Evolutionary conservation across 257 asterid species (phyloP).

Genomic region (Ilex aquifolium): DNA sequence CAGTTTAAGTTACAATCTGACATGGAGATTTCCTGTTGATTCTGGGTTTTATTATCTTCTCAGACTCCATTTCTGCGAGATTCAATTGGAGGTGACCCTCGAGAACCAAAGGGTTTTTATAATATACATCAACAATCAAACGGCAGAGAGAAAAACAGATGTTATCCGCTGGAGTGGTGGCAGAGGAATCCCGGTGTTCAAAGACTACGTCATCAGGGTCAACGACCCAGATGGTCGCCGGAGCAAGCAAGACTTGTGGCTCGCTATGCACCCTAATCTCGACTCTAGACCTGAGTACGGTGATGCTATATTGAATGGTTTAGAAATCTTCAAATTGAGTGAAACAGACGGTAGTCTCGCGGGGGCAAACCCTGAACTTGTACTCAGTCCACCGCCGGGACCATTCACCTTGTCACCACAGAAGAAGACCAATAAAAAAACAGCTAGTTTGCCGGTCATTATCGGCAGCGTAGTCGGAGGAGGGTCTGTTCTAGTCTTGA

Average conservation of each 20-base stretch:
- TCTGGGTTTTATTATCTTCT: too few relatives aligned
- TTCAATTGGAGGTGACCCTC: slow-evolving; percentile 1
- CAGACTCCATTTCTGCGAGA: slow-evolving; percentile 57
- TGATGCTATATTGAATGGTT: slow-evolving; percentile 44
- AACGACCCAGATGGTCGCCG: slow-evolving; percentile 9
- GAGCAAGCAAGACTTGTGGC: slow-evolving; percentile 17
- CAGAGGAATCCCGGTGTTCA: slow-evolving; percentile 24
- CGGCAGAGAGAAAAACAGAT: slow-evolving; percentile 15
- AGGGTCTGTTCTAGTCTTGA: slow-evolving; percentile 12
- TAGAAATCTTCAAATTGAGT: slow-evolving; percentile 55
- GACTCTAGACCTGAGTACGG: background rate
- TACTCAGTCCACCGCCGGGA: background rate
- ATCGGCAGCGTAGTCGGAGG: slow-evolving; percentile 29
- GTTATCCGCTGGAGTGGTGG: slow-evolving; percentile 19
- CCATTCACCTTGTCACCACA: background rate
- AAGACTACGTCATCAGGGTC: slow-evolving; percentile 30
- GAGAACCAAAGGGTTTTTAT: too few relatives aligned
- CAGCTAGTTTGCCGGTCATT: background rate
- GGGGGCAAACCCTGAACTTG: slow-evolving; percentile 34
- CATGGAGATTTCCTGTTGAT: too few relatives aligned
- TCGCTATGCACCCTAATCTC: slow-evolving; percentile 26
- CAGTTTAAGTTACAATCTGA: too few relatives aligned
- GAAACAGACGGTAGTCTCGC: slow-evolving; percentile 27
- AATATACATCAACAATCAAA: too few relatives aligned
- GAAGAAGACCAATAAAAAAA: slow-evolving; percentile 2